Base-by-base conservation (phyloP, 2,329 filamentous ascomycete genomes). In the Aspergillus fructus region DNA sequence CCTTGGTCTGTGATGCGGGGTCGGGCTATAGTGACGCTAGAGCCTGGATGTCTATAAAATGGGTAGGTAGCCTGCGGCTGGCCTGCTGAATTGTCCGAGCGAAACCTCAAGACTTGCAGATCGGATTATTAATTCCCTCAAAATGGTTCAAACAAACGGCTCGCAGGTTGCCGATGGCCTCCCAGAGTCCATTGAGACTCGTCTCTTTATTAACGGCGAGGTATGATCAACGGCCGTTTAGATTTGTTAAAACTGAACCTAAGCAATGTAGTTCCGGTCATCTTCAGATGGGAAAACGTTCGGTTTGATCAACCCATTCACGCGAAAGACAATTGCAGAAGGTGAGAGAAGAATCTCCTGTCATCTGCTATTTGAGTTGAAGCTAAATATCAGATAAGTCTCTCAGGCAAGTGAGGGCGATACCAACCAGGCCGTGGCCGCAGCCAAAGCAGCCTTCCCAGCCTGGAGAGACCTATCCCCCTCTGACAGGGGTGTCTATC, bases 381-480 rank as follows among this genome's bases (percentile, higher is more conserved):
- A 27, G 41, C 15, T 51, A 13, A 30, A 12, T 11, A 34, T 17
- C n/a, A n/a, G 9, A n/a, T 13, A 5, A 41, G 49, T 43, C n/a
- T 52, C 39, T n/a, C 40, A 52, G 37, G 49, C 39, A 21, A 43
- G 13, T 24, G 39, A 52, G 27, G 43, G 69, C 50, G 74, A 76
- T 45, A 69, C 71, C 17, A 65, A 76, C 53, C 63, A 66, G 23
- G 75, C 75, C 9, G 74, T 76, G 21, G 65, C 66, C 21, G 72
- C 71, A n/a, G 74, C 73, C 45, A 67, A 71, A 50, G 67, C 67
- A 13, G 73, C 74, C 3, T 75, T 74, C 53, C 71, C 73, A 30
- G 62, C 70, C 27, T 77, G 74, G 74, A 66, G 68, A 15, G 70
- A 73, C 11, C 65, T 76, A n/a, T 68, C 69, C 3, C 67, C 72